These are phyloP conservation scores for Forsythia suspensa DNA, from an alignment of 257 asterid genomes.

Conservation along the genomic window DNA sequence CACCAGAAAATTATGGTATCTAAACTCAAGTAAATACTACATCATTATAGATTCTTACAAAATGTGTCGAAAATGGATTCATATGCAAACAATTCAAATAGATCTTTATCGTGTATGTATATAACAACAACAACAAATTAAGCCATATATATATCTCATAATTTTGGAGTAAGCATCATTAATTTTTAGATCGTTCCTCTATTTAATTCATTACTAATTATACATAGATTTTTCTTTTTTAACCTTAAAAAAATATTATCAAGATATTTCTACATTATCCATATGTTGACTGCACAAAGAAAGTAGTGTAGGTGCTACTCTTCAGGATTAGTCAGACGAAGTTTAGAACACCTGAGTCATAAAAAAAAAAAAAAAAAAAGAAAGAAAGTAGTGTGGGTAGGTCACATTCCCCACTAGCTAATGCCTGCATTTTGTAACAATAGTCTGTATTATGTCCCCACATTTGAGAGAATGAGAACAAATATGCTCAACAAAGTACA, in stretches of 20 bases:
- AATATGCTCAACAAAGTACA: too few species aligned
- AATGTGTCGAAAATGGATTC: neutral
- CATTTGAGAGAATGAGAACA: neutral
- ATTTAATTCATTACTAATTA: too few species aligned
- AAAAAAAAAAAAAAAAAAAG: too few species aligned
- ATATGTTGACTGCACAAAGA: too few species aligned
- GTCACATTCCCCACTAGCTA: neutral
- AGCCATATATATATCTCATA: too few species aligned
- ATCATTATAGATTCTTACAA: neutral
- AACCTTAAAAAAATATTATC: neutral
- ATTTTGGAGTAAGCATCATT: too few species aligned
- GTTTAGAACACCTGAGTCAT: too few species aligned
- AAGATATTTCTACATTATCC: neutral
- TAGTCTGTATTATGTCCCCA: neutral
- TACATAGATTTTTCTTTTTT: too few species aligned
- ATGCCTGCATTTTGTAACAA: neutral
- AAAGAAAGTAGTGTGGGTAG: neutral
- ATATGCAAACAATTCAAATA: too few species aligned
- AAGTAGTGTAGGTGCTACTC: neutral
- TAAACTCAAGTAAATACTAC: neutral
- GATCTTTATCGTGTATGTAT: too few species aligned
- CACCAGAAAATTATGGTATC: constrained; percentile 21
- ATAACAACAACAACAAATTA: too few species aligned
- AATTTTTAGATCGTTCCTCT: neutral
- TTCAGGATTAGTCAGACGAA: too few species aligned